Evolutionary conservation across 345 rosid species (phyloP), one percentile per base, ranked within the genome.

Genomic region (Boechera retrofracta): DNA sequence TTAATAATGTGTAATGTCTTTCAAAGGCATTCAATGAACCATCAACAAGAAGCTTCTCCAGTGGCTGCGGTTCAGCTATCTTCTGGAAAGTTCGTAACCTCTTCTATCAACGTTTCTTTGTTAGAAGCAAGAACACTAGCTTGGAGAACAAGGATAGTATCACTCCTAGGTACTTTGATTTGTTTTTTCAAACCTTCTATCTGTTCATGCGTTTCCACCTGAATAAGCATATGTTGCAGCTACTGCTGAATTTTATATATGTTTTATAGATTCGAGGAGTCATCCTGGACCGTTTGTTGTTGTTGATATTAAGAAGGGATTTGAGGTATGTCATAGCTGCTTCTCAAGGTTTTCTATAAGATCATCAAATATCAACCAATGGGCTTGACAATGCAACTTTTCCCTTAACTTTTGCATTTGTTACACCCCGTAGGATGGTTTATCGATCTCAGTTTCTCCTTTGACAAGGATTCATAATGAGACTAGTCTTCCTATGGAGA

Each of bases 251-350:
- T 13, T 26, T 36, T n/a, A 28, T 44, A 47, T 64, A 58, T 78
- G 49, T 82, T 78, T 44, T 80, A 57, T 88, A 94, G 98, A 86
- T 83, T 87, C 97, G 70, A 91, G 81, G 84, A 86, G 87, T 80
- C 85, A 86, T 72, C 98, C 97, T 38, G 98, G 98, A 58, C 98
- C 98, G 9, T 85, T 90, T 79, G 44, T 94, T 79, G 89, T 94
- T 54, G 86, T 89, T 69, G 94, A 90, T 77, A 73, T 89, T 78
- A 83, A 84, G 77, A 89, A 89, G 63, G 86, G 79, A 71, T 69
- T 83, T 67, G 91, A 90, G 97, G 98, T 94, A 82, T 57, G 62
- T 80, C 60, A 52, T 70, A 62, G 73, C 52, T 64, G 38, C 41
- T 64, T 49, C 69, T 60, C 51, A 35, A 62, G 67, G 59, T 61